Percentiles rank a stretch among this genome's conserved stretches.
Evolutionary conservation across 768 basidiomycete genomes (phyloP).

Genomic region (Termitomyces sp.): DNA sequence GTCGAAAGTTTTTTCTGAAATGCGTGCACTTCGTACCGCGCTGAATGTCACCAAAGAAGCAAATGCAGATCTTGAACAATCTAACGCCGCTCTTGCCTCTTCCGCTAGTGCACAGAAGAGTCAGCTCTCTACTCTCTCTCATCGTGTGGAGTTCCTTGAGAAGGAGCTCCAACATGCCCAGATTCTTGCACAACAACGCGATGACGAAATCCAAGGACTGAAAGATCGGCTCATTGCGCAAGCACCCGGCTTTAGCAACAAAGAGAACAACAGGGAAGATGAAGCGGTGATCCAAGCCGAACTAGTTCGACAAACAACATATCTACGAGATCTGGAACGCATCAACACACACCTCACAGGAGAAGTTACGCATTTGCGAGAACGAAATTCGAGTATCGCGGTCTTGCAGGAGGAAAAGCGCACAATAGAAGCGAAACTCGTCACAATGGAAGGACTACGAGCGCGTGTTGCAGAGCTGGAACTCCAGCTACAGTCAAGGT

Average conservation of each 20-base stretch:
- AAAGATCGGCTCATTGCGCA: not conserved
- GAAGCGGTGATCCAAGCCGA: conserved; percentile 66
- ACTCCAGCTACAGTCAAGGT: conserved; percentile 46
- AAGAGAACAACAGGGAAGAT: conserved; percentile 38
- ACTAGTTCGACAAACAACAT: conserved; percentile 56
- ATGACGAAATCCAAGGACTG: not conserved
- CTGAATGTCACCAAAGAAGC: conserved; percentile 50
- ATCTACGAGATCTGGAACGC: conserved; percentile 55
- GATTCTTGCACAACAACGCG: conserved; percentile 39
- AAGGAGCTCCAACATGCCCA: conserved; percentile 43
- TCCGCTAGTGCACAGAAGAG: conserved; percentile 45
- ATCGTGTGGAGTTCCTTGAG: conserved; percentile 41
- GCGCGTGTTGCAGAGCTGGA: conserved; percentile 64
- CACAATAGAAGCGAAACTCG: conserved; percentile 49
- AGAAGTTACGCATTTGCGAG: conserved; percentile 50
- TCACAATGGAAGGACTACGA: conserved; percentile 46
- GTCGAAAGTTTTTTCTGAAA: conserved; percentile 44
- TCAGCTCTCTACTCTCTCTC: conserved; percentile 42
- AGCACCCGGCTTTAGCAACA: conserved; percentile 2
- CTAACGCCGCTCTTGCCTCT: conserved; percentile 44
- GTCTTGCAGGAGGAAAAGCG: conserved; percentile 74
- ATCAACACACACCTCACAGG: conserved; percentile 49
- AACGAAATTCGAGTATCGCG: conserved; percentile 56
- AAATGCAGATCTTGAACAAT: conserved; percentile 56
- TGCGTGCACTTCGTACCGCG: conserved; percentile 44